Evolutionary conservation across 2,329 filamentous ascomycete genomes (phyloP), one percentile per base, ranked within the genome.

Genomic region (Alternaria gansuensis): DNA sequence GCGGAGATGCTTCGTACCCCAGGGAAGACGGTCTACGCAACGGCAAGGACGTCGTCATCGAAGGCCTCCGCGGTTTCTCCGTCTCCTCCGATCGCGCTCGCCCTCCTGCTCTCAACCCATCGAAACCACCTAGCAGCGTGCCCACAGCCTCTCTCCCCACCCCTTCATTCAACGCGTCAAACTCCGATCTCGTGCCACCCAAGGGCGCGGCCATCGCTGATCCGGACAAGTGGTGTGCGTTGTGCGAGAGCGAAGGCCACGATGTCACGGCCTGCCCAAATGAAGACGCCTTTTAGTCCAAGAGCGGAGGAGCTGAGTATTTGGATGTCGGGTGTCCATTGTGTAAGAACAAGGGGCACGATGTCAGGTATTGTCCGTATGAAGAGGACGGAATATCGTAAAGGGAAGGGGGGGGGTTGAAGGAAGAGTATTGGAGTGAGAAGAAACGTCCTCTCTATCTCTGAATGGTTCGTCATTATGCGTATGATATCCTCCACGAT

Each of bases 231-330:
- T 99, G 95, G 95, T 99, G 95, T 78, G 95, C 95, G 14, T 83
- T 98, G 43, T 99, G 95, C 76, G 95, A 99, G 82, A 88, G 92
- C 62, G 95, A 99, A 72, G 95, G 95, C 13, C 95, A 99, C 76
- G 91, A 97, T 78, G 97, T 94, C 73, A 93, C 96, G 61, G 92
- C 96, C 77, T 97, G 93, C 78, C 93, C 93, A 11, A 90, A 96
- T 78, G 93, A 97, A 79, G 92, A 96, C 77, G 88, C 87, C 29
- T 90, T 78, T 50, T 78, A 71, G 56, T 44, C n/a, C 8, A 29
- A 24, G 2, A 29, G 31, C 31, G 44, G 2, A 23, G 11, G 21
- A 3, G 10, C 23, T n/a, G 24, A 14, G 24, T 14, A 21, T n/a
- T 3, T 8, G n/a, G 10, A 14, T 21, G n/a, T 11, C 17, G 8